Evolutionary conservation across 2,329 filamentous ascomycete genomes (phyloP).

Genomic region (Shiraia bambusicola): DNA sequence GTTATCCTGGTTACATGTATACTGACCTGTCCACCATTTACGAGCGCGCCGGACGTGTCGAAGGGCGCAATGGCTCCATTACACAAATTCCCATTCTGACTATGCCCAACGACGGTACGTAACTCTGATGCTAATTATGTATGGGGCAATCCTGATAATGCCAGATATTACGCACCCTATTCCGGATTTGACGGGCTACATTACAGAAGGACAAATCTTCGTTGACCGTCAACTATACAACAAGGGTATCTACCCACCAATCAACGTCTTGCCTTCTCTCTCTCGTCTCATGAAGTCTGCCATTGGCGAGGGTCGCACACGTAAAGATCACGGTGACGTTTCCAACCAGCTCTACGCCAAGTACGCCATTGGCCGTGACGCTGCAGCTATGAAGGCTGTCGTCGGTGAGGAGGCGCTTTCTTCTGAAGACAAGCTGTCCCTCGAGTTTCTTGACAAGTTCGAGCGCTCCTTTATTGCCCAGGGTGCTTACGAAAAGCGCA

Average conservation of each 20-base stretch:
- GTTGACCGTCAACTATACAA: conserved; percentile 92
- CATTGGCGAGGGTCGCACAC: conserved; percentile 95
- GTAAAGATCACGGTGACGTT: conserved; percentile 95
- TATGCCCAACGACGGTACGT: conserved; percentile 92
- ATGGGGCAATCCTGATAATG: conserved; percentile 13
- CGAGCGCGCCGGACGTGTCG: conserved; percentile 96
- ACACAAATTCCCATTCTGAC: conserved; percentile 98
- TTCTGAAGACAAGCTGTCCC: conserved; percentile 92
- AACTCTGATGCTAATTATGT: background rate
- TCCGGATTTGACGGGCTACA: conserved; percentile 97
- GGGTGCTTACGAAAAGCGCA: conserved; percentile 86
- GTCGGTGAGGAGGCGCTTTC: conserved; percentile 97
- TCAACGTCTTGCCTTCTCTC: conserved; percentile 96
- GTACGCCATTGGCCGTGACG: conserved; percentile 98
- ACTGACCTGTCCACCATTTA: conserved; percentile 99
- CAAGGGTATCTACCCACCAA: conserved; percentile 96
- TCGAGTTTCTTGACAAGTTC: conserved; percentile 98
- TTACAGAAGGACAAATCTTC: conserved; percentile 98
- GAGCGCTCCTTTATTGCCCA: conserved; percentile 93
- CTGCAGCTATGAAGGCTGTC: conserved; percentile 98
- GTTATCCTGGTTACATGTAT: conserved; percentile 99
- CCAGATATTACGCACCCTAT: conserved; percentile 96
- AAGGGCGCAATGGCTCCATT: conserved; percentile 95
- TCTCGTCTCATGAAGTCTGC: conserved; percentile 99
- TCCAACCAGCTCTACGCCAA: conserved; percentile 99